Base-by-base conservation (phyloP, 345 rosid species). In the Lepidium didymum region DNA sequence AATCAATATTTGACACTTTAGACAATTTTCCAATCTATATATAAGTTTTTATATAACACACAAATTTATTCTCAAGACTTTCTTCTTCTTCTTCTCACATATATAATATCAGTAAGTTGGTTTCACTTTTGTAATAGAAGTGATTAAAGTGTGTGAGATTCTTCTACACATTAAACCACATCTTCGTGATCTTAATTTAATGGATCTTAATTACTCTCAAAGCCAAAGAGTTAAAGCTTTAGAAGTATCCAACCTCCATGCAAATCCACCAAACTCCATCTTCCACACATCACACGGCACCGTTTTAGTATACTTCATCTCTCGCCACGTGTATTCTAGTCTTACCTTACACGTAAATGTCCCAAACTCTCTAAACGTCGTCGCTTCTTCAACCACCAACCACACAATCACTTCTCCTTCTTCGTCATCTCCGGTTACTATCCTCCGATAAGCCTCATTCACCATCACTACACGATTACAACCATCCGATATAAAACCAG, bases 221-320 rank as follows among this genome's bases (percentile, higher is more conserved):
- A 76, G 68, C 67, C 83, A 80, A 53, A 85, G 76, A 56, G 78
- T 79, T 54, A 85, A 70, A 33, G 85, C 87, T 50, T 85, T 81
- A 65, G 78, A 46, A 14, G 80, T 70, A 75, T 85, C 90, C 42
- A 85, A 74, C 81, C 84, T 80, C 88, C 91, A 86, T 53, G 86
- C 91, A 82, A 80, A 70, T 43, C 87, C 85, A 44, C 82, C 88
- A 14, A 16, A 59, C 41, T 80, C 83, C 88, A 86, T 77, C 73
- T 72, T 80, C 88, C 86, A 82, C 55, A 69, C 91, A 51, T 86
- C 88, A 44, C 85, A 85, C 40, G 85, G 84, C 66, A 81, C 83
- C 68, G 77, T 73, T 64, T 66, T 44, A 37, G 60, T 58, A 13
- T 77, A 67, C 61, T 34, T 67, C 10, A 56, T 63, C 40, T 51